Base-by-base conservation (phyloP, 306 rosid genomes). In the Casuarina glauca region DNA sequence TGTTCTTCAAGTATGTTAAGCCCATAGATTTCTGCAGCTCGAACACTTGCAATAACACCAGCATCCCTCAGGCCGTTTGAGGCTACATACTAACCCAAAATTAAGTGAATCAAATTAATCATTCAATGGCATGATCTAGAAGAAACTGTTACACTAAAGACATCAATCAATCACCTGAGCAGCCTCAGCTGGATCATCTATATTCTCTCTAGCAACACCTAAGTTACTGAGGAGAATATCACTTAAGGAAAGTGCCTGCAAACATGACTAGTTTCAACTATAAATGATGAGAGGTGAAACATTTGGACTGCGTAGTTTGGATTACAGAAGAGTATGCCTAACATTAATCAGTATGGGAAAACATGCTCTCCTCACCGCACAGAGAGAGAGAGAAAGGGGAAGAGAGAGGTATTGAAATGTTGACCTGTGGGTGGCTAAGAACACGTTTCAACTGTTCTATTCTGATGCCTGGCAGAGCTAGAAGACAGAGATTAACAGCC, bases 401-500 rank as follows among this genome's bases (percentile, higher is more conserved):
- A 35, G 68, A 61, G 71, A 3, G 51, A 67, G 15, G 36, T 16
- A 43, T 58, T 63, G 4, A 57, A 76, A 55, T 77, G 55, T 82
- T 67, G 53, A 89, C 93, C 93, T 87, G 96, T 4, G 89, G 83
- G 81, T 91, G 93, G 45, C 96, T 91, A 74, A 89, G 67, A 82
- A 91, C 93, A 5, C 89, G 93, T 72, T 77, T 90, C 80, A 89
- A 78, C 70, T 78, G 71, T 78, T 91, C 90, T 39, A 72, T 72
- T 89, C 84, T 83, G 75, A 83, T 80, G 58, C 92, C 96, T 51
- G 93, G 93, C 12, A 89, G 85, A 68, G 91, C 96, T 35, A 91
- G 84, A 80, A 91, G 97, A 75, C 86, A 89, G 79, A 84, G 87
- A 45, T 88, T 82, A 71, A 81, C 75, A 62, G 87, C 83, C 83